These are phyloP conservation scores for Ligustrum vulgare DNA, from an alignment of 257 asterid genomes.

Conservation along the genomic window DNA sequence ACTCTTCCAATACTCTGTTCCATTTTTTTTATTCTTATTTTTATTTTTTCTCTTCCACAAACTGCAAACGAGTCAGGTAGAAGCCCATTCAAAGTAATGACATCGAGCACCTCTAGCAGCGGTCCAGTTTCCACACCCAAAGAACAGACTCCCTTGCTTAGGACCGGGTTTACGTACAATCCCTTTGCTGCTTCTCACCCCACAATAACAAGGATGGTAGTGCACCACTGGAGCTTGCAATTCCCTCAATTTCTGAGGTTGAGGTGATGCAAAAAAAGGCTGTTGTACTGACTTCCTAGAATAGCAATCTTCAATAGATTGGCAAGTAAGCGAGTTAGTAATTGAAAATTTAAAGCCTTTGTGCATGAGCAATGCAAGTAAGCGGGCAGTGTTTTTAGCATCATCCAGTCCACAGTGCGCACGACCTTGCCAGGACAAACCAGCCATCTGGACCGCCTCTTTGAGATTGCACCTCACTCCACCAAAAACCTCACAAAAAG, in stretches of 20 bases:
- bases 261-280: slow-evolving; percentile 37
- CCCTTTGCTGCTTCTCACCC: slow-evolving; percentile 71
- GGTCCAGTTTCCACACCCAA: slow-evolving; percentile 88
- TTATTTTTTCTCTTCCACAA: slow-evolving; percentile 16
- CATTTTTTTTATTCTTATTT: neutral
- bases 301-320: slow-evolving; percentile 42
- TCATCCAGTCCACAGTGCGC: slow-evolving; percentile 94
- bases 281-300: slow-evolving; percentile 51
- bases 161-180: slow-evolving; percentile 77
- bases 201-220: slow-evolving; percentile 61
- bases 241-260: slow-evolving; percentile 47
- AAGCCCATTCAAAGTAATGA: slow-evolving; percentile 76
- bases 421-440: slow-evolving; percentile 88
- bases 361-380: slow-evolving; percentile 65
- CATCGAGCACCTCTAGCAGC: slow-evolving; percentile 81
- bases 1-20: slow-evolving; percentile 4
- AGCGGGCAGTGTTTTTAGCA: slow-evolving; percentile 85
- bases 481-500: slow-evolving; percentile 76
- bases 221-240: slow-evolving; percentile 40
- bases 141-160: slow-evolving; percentile 72
- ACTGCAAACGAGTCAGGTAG: slow-evolving; percentile 31
- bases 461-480: slow-evolving; percentile 71
- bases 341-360: slow-evolving; percentile 69
- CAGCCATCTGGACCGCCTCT: slow-evolving; percentile 86
- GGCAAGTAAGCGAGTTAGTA: slow-evolving; percentile 60